Percentiles rank a stretch among this genome's conserved stretches.
Evolutionary conservation across 768 basidiomycete genomes (phyloP).

Genomic region (Phanerochaete sordida): DNA sequence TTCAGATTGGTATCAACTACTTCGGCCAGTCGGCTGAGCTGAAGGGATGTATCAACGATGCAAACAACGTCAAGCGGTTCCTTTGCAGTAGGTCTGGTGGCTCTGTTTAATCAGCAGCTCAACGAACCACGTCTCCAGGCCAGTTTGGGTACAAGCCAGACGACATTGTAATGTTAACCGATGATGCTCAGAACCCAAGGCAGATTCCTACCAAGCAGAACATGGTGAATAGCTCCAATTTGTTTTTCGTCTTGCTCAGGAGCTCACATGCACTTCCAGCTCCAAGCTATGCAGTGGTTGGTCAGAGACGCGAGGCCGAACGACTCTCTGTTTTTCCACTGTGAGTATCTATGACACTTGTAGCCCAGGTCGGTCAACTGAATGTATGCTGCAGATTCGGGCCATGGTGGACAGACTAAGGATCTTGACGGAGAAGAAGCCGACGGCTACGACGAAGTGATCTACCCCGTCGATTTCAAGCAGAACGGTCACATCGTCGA

Average conservation of each 20-base stretch:
- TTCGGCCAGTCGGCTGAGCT: conserved; percentile 38
- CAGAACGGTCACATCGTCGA: conserved; percentile 75
- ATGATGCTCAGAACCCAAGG: conserved; percentile 41
- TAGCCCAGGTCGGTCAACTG: not conserved
- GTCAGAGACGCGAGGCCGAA: conserved; percentile 50
- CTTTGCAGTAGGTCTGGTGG: conserved; percentile 29
- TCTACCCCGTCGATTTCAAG: conserved; percentile 89
- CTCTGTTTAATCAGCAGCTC: not conserved
- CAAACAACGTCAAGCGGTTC: conserved; percentile 48
- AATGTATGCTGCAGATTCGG: conserved; percentile 56
- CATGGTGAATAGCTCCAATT: no score
- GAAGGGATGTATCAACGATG: conserved; percentile 60
- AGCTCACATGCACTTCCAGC: conserved; percentile 19
- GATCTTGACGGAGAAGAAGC: conserved; percentile 77
- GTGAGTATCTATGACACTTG: conserved; percentile 23
- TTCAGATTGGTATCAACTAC: conserved; percentile 55
- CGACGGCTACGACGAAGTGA: conserved; percentile 83
- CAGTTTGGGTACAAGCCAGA: conserved; percentile 45
- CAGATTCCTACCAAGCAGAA: conserved; percentile 50
- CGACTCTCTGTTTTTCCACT: conserved; percentile 54
- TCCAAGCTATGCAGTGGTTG: conserved; percentile 57
- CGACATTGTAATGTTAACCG: conserved; percentile 58
- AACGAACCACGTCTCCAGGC: conserved; percentile 20
- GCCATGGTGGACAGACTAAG: conserved; percentile 89
- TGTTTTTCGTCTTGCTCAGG: no score